Conservation (phyloP, 2,329 filamentous ascomycete genomes). For the Hypoxylon sp. region DNA sequence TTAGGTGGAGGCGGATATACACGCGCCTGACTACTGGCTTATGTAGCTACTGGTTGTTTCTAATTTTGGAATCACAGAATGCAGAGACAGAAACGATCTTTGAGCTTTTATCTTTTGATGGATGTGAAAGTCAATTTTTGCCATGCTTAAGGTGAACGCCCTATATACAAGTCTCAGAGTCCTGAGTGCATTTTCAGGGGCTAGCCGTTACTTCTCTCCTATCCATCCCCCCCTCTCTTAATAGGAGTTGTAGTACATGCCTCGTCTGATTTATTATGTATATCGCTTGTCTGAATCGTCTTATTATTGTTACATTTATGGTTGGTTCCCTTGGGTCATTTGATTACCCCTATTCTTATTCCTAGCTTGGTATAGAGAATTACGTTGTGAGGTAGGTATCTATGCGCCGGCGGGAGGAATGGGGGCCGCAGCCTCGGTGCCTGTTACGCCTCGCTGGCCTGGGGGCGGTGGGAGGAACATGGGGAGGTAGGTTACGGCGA, state of each 20-base stretch:
- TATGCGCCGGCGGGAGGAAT: conserved; percentile 36
- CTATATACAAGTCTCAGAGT: conserved; percentile 5
- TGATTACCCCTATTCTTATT: neutral
- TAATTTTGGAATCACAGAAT: conserved; percentile 9
- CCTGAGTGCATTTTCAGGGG: neutral
- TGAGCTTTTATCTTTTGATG: neutral
- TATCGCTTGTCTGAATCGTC: neutral
- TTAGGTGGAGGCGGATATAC: neutral
- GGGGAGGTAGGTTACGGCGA: conserved; percentile 67
- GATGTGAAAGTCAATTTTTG: neutral
- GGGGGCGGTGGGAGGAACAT: conserved; percentile 64
- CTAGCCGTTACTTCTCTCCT: neutral
- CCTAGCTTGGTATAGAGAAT: neutral
- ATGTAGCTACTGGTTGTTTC: conserved; percentile 1
- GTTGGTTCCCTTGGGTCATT: neutral
- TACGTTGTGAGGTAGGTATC: neutral
- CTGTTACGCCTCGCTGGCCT: conserved; percentile 51
- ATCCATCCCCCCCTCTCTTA: neutral
- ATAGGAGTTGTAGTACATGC: neutral
- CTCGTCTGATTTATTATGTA: neutral
- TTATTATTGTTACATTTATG: conserved; percentile 6
- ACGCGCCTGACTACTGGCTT: conserved; percentile 4
- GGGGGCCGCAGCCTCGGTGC: conserved; percentile 55
- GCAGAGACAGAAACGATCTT: neutral
- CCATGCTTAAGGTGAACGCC: neutral